phyloP scores from a whole-genome alignment of 106 monocot species.

The Dactylorhiza incarnata region DNA sequence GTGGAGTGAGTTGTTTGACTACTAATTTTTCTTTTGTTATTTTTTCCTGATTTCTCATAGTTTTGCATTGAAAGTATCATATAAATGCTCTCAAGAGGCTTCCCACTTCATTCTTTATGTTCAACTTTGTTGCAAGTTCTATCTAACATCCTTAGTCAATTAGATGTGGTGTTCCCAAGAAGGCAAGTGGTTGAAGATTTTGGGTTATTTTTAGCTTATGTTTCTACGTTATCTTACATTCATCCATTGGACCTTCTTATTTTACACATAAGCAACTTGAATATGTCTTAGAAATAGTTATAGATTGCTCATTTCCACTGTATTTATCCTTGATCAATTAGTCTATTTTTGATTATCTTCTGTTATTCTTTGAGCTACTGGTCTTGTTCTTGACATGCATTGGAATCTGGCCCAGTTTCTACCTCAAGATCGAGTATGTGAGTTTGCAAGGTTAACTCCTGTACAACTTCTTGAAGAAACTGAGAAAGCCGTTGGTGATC shows the following conservation, averaged over 20 bases:
- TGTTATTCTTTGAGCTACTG: background rate
- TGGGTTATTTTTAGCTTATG: background rate
- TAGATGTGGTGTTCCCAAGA: too few relatives aligned
- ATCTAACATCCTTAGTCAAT: too few relatives aligned
- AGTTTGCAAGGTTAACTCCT: conserved; percentile 95
- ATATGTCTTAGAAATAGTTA: background rate
- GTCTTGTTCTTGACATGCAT: conserved; percentile 2
- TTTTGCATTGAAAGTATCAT: background rate
- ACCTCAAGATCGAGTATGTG: conserved; percentile 97
- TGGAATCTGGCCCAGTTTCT: conserved; percentile 52
- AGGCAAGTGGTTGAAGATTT: too few relatives aligned
- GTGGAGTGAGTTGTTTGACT: too few relatives aligned
- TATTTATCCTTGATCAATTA: background rate
- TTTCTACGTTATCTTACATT: background rate
- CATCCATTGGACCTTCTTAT: background rate
- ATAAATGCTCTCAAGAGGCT: too few relatives aligned
- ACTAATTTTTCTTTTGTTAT: background rate
- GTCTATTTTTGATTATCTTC: background rate
- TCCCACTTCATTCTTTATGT: too few relatives aligned
- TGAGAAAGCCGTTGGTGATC: conserved; percentile 95
- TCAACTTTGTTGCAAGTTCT: too few relatives aligned
- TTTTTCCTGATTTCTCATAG: background rate
- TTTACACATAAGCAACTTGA: background rate
- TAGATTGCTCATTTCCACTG: background rate
- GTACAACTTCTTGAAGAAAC: conserved; percentile 95